Base-by-base conservation (phyloP, 495 filamentous ascomycete genomes). In the Podospora pseudoanserina region DNA sequence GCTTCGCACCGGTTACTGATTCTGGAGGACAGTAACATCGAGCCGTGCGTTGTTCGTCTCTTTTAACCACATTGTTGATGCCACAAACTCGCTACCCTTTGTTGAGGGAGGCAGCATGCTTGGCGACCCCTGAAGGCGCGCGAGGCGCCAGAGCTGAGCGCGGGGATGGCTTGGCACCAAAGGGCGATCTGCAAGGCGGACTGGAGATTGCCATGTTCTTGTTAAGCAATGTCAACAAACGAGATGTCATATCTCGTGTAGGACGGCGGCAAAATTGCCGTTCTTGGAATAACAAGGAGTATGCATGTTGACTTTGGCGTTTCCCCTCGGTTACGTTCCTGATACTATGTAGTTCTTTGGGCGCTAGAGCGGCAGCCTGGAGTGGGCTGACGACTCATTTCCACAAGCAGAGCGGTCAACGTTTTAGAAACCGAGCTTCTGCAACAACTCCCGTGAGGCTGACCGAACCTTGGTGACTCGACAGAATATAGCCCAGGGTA, bases 111-210 rank as follows among this genome's bases (percentile, higher is more conserved):
- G 28, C 65, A 62, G 54, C 20, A 15, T 28, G 18, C 55, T 58
- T 26, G 55, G 55, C 55, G 5, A 58, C 67, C 67, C 55, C 53
- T 34, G 18, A 54, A 34, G 16, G 27, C 63, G 23, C 55, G 32
- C 58, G 61, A 64, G 71, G 60, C 56, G 64, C 19, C 15, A 26
- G 20, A 70, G 72, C 72, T 71, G 69, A 71, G 68, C 54, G 60
- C 65, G 63, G 70, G 66, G 65, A 23, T 64, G 32, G 56, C 63
- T 67, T 65, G 63, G 63, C 64, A 65, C 56, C 32, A 32, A 13
- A 6, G 20, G 68, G 66, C 66, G 63, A 53, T 58, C 54, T 39
- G 67, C 68, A 58, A 73, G 71, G 71, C 66, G 39, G 32, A 73
- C 39, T 49, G 9, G 13, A 3, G 15, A 49, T 9, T 49, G 6